Percentiles rank a stretch among this genome's conserved stretches.
phyloP scores from a whole-genome alignment of 108 stramenopile species.

The Skeletonema marinoi region DNA sequence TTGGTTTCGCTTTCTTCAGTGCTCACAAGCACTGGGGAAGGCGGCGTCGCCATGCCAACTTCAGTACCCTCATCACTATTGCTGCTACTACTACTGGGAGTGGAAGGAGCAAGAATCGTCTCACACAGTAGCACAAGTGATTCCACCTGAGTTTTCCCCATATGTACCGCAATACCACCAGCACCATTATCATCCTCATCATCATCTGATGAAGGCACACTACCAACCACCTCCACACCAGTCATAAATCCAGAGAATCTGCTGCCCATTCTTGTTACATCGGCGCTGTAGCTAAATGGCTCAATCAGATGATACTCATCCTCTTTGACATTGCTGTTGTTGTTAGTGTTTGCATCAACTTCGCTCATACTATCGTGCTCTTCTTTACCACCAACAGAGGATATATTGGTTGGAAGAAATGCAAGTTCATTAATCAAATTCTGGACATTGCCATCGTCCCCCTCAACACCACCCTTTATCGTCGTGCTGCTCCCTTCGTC shows the following conservation, averaged over 20 bases:
- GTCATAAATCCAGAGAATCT: conserved; percentile 28
- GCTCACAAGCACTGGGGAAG: neutral
- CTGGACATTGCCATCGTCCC: neutral
- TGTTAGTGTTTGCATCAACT: neutral
- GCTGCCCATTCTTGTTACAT: conserved; percentile 13
- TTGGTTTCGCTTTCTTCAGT: neutral
- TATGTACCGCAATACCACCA: conserved; percentile 27
- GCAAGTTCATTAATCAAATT: neutral
- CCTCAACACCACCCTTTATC: neutral
- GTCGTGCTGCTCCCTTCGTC: neutral
- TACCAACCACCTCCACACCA: conserved; percentile 36
- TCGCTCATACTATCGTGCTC: neutral
- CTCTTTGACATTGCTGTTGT: neutral
- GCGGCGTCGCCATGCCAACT: neutral
- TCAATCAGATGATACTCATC: conserved; percentile 24
- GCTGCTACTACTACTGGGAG: neutral
- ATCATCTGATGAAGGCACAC: conserved; percentile 4
- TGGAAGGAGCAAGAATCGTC: conserved; percentile 35
- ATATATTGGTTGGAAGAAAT: neutral
- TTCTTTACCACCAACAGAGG: neutral
- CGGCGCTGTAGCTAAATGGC: conserved; percentile 48
- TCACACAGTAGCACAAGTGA: conserved; percentile 22
- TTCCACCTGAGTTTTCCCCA: conserved; percentile 34
- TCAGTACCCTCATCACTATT: neutral
- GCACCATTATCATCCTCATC: conserved; percentile 6